Evolutionary conservation across 331 rosid species (phyloP).

Genomic region (Quercus tomentella): DNA sequence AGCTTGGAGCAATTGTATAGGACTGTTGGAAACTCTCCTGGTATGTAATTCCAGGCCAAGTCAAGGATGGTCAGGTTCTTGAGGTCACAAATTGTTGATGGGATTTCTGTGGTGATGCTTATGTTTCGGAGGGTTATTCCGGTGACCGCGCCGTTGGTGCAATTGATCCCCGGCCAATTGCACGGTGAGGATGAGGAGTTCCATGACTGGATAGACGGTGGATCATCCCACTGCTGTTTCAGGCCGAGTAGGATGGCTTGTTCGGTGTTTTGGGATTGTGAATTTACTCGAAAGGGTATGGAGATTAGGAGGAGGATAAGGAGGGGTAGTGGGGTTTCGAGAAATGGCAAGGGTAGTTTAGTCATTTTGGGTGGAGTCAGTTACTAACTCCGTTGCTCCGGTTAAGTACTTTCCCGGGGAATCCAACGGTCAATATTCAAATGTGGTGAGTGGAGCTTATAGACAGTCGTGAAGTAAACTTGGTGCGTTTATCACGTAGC

Average conservation of each 20-base stretch:
- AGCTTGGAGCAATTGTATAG: constrained; percentile 68
- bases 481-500: too few relatives aligned
- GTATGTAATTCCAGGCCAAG: constrained; percentile 54
- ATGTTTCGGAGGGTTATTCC: constrained; percentile 33
- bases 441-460: neutral
- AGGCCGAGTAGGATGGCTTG: constrained; percentile 39
- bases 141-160: constrained; percentile 40
- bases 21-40: constrained; percentile 59
- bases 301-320: constrained; percentile 18
- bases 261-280: constrained; percentile 38
- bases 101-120: constrained; percentile 35
- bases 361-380: constrained; percentile 30
- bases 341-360: constrained; percentile 3
- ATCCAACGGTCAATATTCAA: constrained; percentile 32
- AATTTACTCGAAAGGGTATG: constrained; percentile 37
- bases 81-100: constrained; percentile 55
- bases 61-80: constrained; percentile 38
- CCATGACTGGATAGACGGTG: constrained; percentile 62
- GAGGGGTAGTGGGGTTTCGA: constrained; percentile 6
- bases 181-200: constrained; percentile 62
- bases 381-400: neutral
- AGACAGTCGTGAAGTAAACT: too few relatives aligned
- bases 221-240: constrained; percentile 55
- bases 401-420: constrained; percentile 45
- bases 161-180: constrained; percentile 56